Percentiles rank a stretch among this genome's conserved stretches.
Evolutionary conservation across 192 early-diverging fungal genomes (phyloP).

Genomic region (Dimargaris xerosporica): DNA sequence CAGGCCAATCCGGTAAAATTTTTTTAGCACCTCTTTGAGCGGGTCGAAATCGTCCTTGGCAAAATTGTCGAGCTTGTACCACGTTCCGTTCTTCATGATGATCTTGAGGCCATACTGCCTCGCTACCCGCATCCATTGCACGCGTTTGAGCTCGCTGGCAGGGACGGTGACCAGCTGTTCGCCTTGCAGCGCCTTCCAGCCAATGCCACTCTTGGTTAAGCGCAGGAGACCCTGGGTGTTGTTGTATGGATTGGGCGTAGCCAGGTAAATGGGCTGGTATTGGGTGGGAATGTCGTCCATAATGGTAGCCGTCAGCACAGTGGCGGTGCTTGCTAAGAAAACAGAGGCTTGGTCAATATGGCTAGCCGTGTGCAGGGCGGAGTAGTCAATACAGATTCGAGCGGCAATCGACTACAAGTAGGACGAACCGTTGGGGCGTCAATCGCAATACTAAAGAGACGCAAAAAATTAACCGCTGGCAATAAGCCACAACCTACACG

Average conservation of each 20-base stretch:
- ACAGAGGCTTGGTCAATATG: too few relatives aligned
- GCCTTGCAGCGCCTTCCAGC: conserved; percentile 50
- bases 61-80: conserved; percentile 86
- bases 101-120: conserved; percentile 74
- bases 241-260: conserved; percentile 10
- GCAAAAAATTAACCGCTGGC: too few relatives aligned
- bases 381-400: too few relatives aligned
- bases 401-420: too few relatives aligned
- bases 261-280: conserved; percentile 10
- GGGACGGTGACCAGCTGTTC: conserved; percentile 38
- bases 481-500: too few relatives aligned
- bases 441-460: too few relatives aligned
- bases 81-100: conserved; percentile 48
- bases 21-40: conserved; percentile 51
- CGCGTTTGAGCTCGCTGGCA: conserved; percentile 49
- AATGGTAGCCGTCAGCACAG: neutral
- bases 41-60: conserved; percentile 62
- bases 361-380: too few relatives aligned
- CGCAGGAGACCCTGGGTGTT: neutral
- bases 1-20: conserved; percentile 54
- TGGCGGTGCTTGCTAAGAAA: too few relatives aligned
- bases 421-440: too few relatives aligned
- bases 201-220: conserved; percentile 32
- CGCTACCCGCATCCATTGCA: conserved; percentile 70
- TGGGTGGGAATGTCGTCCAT: conserved; percentile 10